A percentile compares a stretch with the other conserved stretches of the same genome.
Evolutionary conservation across 1,284 basidiomycete species (phyloP).

Genomic region (Porogramme epimiltina): DNA sequence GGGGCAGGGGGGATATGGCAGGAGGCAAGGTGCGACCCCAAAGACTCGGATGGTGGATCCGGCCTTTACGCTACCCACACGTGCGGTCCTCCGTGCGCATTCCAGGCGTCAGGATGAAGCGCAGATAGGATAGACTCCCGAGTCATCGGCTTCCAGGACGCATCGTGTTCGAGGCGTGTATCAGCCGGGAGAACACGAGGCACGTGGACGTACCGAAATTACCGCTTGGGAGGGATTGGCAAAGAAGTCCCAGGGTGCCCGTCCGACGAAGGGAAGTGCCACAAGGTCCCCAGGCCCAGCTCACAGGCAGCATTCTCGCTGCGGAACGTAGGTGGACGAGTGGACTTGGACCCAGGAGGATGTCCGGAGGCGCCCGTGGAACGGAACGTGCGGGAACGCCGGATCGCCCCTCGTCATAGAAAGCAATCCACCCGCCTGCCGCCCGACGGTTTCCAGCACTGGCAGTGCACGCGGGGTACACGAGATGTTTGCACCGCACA

Average conservation of each 20-base stretch:
- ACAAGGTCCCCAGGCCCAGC: conserved; percentile 1
- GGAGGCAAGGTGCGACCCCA: conserved; percentile 24
- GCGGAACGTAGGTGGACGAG: background rate
- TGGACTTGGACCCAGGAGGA: background rate
- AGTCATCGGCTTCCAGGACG: conserved; percentile 16
- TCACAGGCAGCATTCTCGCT: conserved; percentile 9
- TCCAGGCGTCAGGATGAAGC: conserved; percentile 24
- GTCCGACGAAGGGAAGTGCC: conserved; percentile 4
- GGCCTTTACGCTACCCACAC: conserved; percentile 22
- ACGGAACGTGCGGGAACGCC: background rate
- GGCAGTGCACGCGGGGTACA: background rate
- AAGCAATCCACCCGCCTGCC: too few relatives aligned
- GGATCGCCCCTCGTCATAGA: background rate
- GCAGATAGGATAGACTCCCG: conserved; percentile 17
- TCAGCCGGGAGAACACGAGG: conserved; percentile 29
- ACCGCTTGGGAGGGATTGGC: conserved; percentile 14
- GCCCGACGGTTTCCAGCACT: too few relatives aligned
- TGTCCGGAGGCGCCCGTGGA: conserved; percentile 1
- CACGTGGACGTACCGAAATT: conserved; percentile 17
- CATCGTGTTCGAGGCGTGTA: conserved; percentile 30
- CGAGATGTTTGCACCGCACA: conserved; percentile 4
- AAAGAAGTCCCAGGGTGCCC: conserved; percentile 6
- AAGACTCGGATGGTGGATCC: conserved; percentile 10
- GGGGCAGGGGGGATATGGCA: conserved; percentile 24
- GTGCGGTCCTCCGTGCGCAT: conserved; percentile 22